These are phyloP conservation scores for Fusarium solani-melongenae DNA, from an alignment of 2,329 filamentous ascomycete species.

Conservation along the genomic window DNA sequence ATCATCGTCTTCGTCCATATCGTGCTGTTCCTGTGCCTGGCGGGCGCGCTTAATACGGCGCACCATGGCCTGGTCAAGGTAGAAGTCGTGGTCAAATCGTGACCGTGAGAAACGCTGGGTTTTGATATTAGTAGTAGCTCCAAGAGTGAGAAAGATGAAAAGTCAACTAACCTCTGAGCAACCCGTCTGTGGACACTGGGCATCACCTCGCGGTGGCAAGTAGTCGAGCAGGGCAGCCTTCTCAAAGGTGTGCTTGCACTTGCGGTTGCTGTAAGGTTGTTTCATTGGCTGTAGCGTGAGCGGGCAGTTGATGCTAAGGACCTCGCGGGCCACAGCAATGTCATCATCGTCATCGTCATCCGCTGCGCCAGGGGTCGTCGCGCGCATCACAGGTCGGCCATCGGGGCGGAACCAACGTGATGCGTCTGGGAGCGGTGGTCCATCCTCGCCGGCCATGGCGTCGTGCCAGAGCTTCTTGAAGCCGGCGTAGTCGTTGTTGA, in stretches of 20 bases:
- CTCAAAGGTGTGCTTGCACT: constrained; percentile 80
- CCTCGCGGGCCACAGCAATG: constrained; percentile 72
- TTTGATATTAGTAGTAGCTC: not conserved
- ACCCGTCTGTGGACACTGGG: constrained; percentile 73
- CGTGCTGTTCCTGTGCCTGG: constrained; percentile 55
- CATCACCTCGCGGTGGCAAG: constrained; percentile 55
- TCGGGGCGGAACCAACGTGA: constrained; percentile 64
- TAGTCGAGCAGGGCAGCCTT: constrained; percentile 70
- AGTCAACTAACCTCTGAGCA: constrained; percentile 64
- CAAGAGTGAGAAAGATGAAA: not conserved
- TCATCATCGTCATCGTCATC: constrained; percentile 73
- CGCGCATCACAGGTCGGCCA: constrained; percentile 55
- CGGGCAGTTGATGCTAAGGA: constrained; percentile 75
- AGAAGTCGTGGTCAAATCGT: constrained; percentile 60
- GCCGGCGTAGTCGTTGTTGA: constrained; percentile 68
- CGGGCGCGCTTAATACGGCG: constrained; percentile 68
- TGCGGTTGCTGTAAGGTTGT: constrained; percentile 73
- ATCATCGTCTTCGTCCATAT: constrained; percentile 49
- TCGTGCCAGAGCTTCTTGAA: constrained; percentile 71
- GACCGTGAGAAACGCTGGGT: constrained; percentile 58
- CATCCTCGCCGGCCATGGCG: constrained; percentile 59
- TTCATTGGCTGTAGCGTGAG: constrained; percentile 72
- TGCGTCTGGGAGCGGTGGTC: constrained; percentile 63
- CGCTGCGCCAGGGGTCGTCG: constrained; percentile 41
- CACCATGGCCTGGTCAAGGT: constrained; percentile 65